phyloP scores from a whole-genome alignment of 2,329 filamentous ascomycete species.

The Aspergillus thermomutatus region DNA sequence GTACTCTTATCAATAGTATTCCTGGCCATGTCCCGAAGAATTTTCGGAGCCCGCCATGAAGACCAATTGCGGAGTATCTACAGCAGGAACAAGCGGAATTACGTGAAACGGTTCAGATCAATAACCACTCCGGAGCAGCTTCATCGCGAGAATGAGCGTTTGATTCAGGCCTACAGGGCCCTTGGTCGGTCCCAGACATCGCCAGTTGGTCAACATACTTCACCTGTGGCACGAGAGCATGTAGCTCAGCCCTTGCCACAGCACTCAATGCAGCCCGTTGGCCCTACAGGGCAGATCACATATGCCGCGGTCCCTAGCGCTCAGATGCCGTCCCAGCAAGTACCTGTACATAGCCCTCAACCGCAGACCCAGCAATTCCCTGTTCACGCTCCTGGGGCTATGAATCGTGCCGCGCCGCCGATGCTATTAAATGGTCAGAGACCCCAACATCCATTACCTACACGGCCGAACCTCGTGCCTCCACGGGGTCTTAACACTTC shows the following conservation, averaged over 20 bases:
- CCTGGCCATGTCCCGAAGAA: conserved; percentile 26
- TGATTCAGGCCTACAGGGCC: not conserved
- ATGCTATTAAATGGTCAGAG: not conserved
- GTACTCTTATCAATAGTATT: conserved; percentile 56
- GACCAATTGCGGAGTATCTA: conserved; percentile 16
- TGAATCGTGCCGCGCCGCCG: not conserved
- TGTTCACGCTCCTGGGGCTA: not conserved
- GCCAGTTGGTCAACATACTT: not conserved
- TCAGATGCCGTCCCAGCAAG: not conserved
- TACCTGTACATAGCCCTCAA: not conserved
- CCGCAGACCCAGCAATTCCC: not conserved
- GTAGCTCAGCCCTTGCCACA: not conserved
- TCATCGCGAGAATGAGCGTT: not conserved
- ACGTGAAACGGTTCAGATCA: conserved; percentile 13
- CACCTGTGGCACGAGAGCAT: not conserved
- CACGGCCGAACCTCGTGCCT: not conserved
- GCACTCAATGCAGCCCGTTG: not conserved
- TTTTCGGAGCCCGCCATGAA: conserved; percentile 16
- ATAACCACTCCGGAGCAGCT: conserved; percentile 4
- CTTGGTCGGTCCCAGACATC: not conserved
- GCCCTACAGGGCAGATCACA: not conserved
- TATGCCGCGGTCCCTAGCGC: not conserved
- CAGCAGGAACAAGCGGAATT: conserved; percentile 17
- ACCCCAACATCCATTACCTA: not conserved
- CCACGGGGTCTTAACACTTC: not conserved